Base-by-base conservation (phyloP, 345 rosid genomes). In the Sisymbrium irio region DNA sequence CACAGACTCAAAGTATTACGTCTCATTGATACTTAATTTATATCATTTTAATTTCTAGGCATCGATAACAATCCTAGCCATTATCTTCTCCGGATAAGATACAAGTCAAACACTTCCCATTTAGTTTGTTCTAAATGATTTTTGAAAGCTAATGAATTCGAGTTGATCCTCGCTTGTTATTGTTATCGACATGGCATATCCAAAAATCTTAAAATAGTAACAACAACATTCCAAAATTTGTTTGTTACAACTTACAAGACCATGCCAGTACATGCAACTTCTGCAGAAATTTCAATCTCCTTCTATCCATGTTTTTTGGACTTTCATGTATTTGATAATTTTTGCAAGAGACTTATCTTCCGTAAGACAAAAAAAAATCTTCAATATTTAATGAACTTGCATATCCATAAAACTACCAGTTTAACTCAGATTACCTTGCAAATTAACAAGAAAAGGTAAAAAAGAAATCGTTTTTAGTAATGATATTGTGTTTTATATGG, bases 1-100 rank as follows among this genome's bases (percentile, higher is more conserved):
- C 33, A 57, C 65, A 74, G 15, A 18, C 40, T 56, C 51, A 36
- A n/a, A 46, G 50, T 45, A 36, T 36, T 59, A 74, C 67, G 62
- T 74, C 73, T 58, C 22, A 13, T 22, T 42, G 6, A n/a, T 53
- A 53, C 18, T 57, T 45, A 35, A 32, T 22, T 46, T 1, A 22
- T 56, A 37, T 1, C 14, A 8, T 62, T 51, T 20, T 7, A 9
- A 25, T 3, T 33, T n/a, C 9, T 44, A 36, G 17, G 25, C 46
- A 14, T 41, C 25, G 37, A 30, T 39, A 55, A 45, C 58, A 56
- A 56, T 45, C 20, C n/a, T 65, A 55, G 30, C 57, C 72, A 18
- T 57, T 74, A 62, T 72, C 55, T 72, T 53, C 54, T 51, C 44
- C 32, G 33, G 62, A 62, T 50, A 50, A 51, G 15, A 41, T 18